Base-by-base conservation (phyloP, 805 yeast genomes). In the Kluyveromyces starmeri region DNA sequence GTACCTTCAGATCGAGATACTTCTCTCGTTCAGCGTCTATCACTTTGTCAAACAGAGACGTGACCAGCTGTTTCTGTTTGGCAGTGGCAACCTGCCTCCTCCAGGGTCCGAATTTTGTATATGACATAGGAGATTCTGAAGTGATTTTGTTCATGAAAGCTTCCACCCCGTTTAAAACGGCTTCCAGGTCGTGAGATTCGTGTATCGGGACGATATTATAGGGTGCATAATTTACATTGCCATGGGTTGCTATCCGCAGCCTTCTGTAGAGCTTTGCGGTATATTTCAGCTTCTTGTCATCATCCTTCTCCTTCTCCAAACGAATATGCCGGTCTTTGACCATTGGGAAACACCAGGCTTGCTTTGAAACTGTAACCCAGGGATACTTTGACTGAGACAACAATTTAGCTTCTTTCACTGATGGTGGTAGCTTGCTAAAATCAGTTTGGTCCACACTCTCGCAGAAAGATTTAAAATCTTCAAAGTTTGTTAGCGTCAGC, bases 401-500 rank as follows among this genome's bases (percentile, higher is more conserved):
- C 13, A 45, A 32, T 17, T 32, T 40, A n/a, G 29, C 26, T 26
- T 54, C 58, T 20, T 38, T 39, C 13, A 35, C 31, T 3, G 40
- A 14, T 8, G 37, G 38, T 16, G 30, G 15, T 11, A 35, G 10
- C 4, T 32, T 11, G 7, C 16, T n/a, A 8, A 14, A 4, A 17
- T 23, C 28, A 4, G 28, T 13, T n/a, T 12, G 5, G 5, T 27
- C 38, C 18, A 19, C 30, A 3, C 40, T 30, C 17, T 41, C 39
- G 10, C 49, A 37, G 33, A 58, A 64, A 5, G 62, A 59, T 7
- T 53, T 45, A 35, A 69, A 62, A 3, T 64, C 62, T 26, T 64
- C 63, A 39, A 60, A 60, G 1, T 71, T 58, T 3, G 59, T 55
- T 38, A 67, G 50, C 2, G 60, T 55, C 10, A 57, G 37, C 28